These are phyloP conservation scores for Raphidocelis subcapitata DNA, from an alignment of 139 green algal species.

Conservation along the genomic window DNA sequence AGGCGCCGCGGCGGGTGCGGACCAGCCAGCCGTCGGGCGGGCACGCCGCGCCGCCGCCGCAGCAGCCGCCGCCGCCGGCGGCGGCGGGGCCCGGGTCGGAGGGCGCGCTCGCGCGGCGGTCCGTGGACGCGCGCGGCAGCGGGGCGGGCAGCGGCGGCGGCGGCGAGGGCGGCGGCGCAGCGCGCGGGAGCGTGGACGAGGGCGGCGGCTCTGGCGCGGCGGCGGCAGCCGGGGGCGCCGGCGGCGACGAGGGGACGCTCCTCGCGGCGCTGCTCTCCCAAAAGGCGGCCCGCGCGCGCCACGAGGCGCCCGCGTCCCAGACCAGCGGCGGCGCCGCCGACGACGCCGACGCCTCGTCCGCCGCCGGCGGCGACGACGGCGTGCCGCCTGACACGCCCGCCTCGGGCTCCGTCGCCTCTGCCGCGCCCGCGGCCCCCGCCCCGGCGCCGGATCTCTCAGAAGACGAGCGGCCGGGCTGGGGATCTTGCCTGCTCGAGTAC, in stretches of 20 bases:
- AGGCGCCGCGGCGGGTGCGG: constrained; percentile 12
- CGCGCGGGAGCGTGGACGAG: neutral
- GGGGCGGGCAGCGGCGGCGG: neutral
- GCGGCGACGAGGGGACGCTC: constrained; percentile 7
- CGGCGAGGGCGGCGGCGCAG: neutral
- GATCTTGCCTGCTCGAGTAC: constrained; percentile 40
- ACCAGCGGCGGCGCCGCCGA: neutral
- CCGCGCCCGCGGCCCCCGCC: neutral
- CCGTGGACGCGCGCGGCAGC: neutral
- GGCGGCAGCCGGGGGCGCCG: no score
- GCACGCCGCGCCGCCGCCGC: neutral
- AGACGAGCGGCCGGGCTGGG: neutral
- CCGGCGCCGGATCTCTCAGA: neutral
- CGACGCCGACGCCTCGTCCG: neutral
- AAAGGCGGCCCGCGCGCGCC: constrained; percentile 13
- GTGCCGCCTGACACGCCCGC: no score
- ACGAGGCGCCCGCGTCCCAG: constrained; percentile 3
- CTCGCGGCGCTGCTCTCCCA: constrained; percentile 17
- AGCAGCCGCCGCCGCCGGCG: neutral
- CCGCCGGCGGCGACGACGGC: no score
- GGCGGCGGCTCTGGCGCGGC: neutral
- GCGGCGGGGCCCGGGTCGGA: neutral
- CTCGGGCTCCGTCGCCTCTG: neutral
- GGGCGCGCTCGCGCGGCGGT: neutral
- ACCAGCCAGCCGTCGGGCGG: constrained; percentile 10